Percentiles rank a stretch among this genome's conserved stretches.
Evolutionary conservation across 225 moss, liverwort and hornwort species (phyloP).

Genomic region (Climacium dendroides): DNA sequence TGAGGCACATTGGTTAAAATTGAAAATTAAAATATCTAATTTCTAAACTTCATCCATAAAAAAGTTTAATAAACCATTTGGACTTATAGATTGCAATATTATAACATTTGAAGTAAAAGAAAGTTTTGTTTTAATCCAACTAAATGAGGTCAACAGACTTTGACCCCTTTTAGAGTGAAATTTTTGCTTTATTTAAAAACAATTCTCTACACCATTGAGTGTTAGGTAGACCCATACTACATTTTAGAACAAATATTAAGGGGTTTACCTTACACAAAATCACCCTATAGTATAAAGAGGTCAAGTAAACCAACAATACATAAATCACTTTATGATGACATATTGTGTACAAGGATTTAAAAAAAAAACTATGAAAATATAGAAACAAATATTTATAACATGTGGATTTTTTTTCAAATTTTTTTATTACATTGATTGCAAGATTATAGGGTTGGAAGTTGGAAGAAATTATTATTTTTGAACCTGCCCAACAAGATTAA

Average conservation of each 20-base stretch:
- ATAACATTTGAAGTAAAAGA: background rate
- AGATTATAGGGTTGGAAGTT: background rate
- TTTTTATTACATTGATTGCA: background rate
- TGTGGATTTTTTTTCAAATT: background rate
- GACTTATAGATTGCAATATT: rapidly evolving
- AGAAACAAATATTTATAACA: background rate
- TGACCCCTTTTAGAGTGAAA: background rate
- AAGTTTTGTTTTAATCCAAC: background rate
- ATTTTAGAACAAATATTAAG: background rate
- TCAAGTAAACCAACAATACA: rapidly evolving
- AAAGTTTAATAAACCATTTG: background rate
- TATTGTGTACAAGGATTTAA: background rate
- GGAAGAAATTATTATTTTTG: no score
- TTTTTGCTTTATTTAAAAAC: background rate
- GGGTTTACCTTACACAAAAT: background rate
- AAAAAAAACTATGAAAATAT: rapidly evolving
- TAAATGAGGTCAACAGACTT: background rate
- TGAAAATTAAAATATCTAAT: background rate
- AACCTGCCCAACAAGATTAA: rapidly evolving
- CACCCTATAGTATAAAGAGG: background rate
- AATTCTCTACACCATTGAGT: background rate
- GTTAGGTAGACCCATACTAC: background rate
- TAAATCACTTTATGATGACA: background rate
- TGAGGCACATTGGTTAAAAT: background rate
- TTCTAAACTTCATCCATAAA: rapidly evolving